A percentile compares a stretch with the other conserved stretches of the same genome.
phyloP scores from a whole-genome alignment of 163 green algal genomes.

The Coccomyxa subellipsoidea region DNA sequence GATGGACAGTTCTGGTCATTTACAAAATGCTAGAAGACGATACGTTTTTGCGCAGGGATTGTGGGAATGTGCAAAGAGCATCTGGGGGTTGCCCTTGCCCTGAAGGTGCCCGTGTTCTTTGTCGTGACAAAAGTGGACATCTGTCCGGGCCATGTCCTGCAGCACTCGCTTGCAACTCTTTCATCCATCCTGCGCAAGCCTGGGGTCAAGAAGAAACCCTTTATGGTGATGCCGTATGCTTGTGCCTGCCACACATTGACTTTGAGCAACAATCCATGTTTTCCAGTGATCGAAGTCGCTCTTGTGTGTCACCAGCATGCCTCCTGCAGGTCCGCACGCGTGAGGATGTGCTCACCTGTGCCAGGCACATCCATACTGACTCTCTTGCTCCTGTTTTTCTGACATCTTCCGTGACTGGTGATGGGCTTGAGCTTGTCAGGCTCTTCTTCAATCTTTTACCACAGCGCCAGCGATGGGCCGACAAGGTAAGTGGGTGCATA shows the following conservation, averaged over 20 bases:
- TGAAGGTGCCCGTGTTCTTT: conserved; percentile 85
- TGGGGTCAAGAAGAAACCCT: conserved; percentile 69
- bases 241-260: no score
- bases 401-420: conserved; percentile 78
- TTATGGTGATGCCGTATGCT: conserved; percentile 58
- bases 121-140: conserved; percentile 83
- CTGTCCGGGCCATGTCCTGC: conserved; percentile 80
- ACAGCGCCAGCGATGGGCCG: conserved; percentile 68
- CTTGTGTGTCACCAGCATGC: no score
- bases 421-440: conserved; percentile 79
- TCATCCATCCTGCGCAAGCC: conserved; percentile 67
- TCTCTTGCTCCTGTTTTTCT: conserved; percentile 89
- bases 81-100: conserved; percentile 84
- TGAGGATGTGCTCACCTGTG: conserved; percentile 83
- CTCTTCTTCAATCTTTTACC: conserved; percentile 88
- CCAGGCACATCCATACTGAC: conserved; percentile 80
- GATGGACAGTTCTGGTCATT: background rate
- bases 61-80: conserved; percentile 89
- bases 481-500: background rate
- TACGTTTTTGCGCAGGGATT: conserved; percentile 30
- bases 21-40: background rate
- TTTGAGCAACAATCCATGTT: no score
- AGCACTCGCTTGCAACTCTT: conserved; percentile 74
- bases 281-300: no score
- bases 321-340: conserved; percentile 41